A percentile compares a stretch with the other conserved stretches of the same genome.
These are phyloP conservation scores for Claviceps paspali DNA, from an alignment of 2,329 filamentous ascomycete genomes.

Conservation along the genomic window DNA sequence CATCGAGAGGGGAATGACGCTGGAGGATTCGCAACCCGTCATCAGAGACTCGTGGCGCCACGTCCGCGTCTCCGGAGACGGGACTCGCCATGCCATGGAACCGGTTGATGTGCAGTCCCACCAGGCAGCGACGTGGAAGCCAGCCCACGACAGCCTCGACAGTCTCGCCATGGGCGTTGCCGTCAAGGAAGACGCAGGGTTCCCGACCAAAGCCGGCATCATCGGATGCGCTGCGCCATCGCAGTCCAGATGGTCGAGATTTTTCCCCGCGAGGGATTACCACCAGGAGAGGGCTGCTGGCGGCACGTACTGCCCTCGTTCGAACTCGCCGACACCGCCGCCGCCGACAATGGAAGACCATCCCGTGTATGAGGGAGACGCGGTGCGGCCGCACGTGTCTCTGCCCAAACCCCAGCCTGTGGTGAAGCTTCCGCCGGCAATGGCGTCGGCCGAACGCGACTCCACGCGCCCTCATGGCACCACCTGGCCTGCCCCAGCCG, in stretches of 20 bases:
- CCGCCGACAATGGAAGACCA: conserved; percentile 57
- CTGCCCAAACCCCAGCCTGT: conserved; percentile 57
- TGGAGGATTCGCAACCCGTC: conserved; percentile 29
- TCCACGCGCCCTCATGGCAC: conserved; percentile 14
- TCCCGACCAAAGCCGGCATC: conserved; percentile 13
- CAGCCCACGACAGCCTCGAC: conserved; percentile 17
- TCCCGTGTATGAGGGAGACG: conserved; percentile 56
- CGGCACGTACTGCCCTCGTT: conserved; percentile 24
- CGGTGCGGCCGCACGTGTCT: conserved; percentile 49
- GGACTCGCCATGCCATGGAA: conserved; percentile 15
- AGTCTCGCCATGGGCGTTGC: conserved; percentile 8
- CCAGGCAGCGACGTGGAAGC: conserved; percentile 16
- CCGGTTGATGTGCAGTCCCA: conserved; percentile 15
- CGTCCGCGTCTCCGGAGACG: conserved; percentile 22
- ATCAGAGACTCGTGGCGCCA: conserved; percentile 42
- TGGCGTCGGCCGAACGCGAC: conserved; percentile 12
- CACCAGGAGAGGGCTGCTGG: conserved; percentile 24
- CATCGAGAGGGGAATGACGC: conserved; percentile 26
- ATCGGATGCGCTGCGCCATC: conserved; percentile 22
- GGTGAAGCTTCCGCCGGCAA: conserved; percentile 61
- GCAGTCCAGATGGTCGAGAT: conserved; percentile 39
- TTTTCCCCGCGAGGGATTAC: conserved; percentile 42
- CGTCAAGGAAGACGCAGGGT: conserved; percentile 11
- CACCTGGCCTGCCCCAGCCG: conserved; percentile 22
- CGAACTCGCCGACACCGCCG: conserved; percentile 51